A percentile compares a stretch with the other conserved stretches of the same genome.
Evolutionary conservation across 2,329 filamentous ascomycete genomes (phyloP).

Genomic region (Diplodia mutila): DNA sequence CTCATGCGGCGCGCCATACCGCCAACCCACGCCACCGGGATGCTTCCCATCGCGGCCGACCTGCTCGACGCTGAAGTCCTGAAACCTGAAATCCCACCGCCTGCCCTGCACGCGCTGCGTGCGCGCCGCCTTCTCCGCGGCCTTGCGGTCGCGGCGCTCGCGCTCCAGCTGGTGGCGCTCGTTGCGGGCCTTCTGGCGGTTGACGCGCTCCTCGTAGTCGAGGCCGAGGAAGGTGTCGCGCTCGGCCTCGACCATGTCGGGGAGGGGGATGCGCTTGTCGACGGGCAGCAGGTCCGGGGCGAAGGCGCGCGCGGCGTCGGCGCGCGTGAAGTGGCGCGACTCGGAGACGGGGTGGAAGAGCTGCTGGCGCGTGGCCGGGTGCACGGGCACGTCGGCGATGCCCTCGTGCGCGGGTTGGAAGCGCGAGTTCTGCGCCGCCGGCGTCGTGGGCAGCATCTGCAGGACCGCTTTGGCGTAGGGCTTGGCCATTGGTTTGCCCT

Average conservation of each 20-base stretch:
- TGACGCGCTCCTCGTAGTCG: constrained; percentile 41
- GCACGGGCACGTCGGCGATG: constrained; percentile 67
- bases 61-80: constrained; percentile 60
- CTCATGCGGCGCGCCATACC: constrained; percentile 65
- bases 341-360: constrained; percentile 67
- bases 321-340: constrained; percentile 66
- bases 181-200: constrained; percentile 34
- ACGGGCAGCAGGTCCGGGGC: constrained; percentile 62
- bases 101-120: constrained; percentile 48
- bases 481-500: constrained; percentile 77
- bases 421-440: constrained; percentile 36
- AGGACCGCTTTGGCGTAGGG: constrained; percentile 78
- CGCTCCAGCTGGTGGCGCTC: constrained; percentile 46
- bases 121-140: constrained; percentile 44
- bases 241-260: constrained; percentile 57
- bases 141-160: constrained; percentile 44
- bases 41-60: constrained; percentile 60
- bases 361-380: constrained; percentile 58
- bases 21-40: constrained; percentile 57
- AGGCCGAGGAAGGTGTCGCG: constrained; percentile 41
- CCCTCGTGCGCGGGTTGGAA: constrained; percentile 57
- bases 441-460: constrained; percentile 71
- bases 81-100: constrained; percentile 64
- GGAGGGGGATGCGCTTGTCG: constrained; percentile 66
- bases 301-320: constrained; percentile 67